These are phyloP conservation scores for Candida oleophila DNA, from an alignment of 805 yeast species.

Conservation along the genomic window DNA sequence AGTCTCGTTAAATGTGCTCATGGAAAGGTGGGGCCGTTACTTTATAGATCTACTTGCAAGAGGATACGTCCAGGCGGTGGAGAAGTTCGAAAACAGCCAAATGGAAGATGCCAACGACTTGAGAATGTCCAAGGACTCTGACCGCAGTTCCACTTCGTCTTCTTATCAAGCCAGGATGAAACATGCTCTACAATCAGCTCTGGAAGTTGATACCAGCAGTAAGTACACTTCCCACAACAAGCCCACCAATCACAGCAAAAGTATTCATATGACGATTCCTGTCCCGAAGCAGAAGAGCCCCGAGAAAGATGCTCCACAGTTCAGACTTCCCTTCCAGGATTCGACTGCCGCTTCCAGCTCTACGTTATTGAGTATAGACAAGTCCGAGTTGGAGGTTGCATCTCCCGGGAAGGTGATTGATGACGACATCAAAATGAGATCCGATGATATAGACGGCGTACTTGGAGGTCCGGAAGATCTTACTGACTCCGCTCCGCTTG, in stretches of 20 bases:
- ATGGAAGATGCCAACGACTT: slow-evolving; percentile 4
- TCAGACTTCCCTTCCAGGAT: slow-evolving; percentile 73
- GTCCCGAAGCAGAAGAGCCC: slow-evolving; percentile 18
- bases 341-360: not conserved
- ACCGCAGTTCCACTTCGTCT: slow-evolving; percentile 1
- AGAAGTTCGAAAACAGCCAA: slow-evolving; percentile 33
- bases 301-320: slow-evolving; percentile 50
- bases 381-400: not conserved
- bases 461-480: not conserved
- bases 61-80: slow-evolving; percentile 62
- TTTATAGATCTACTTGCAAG: slow-evolving; percentile 61
- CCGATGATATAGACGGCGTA: not conserved
- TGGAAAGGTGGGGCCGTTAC: slow-evolving; percentile 76
- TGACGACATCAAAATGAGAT: not conserved
- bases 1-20: slow-evolving; percentile 56
- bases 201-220: not conserved
- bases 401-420: not conserved
- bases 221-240: not conserved
- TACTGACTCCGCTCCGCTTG: not conserved
- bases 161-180: slow-evolving; percentile 7
- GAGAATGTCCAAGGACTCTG: slow-evolving; percentile 6
- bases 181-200: slow-evolving; percentile 4
- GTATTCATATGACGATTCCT: slow-evolving; percentile 20
- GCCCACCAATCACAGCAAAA: not conserved
- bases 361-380: not conserved